These are phyloP conservation scores for Carex pumila DNA, from an alignment of 176 grass and related monocot species.

Conservation along the genomic window DNA sequence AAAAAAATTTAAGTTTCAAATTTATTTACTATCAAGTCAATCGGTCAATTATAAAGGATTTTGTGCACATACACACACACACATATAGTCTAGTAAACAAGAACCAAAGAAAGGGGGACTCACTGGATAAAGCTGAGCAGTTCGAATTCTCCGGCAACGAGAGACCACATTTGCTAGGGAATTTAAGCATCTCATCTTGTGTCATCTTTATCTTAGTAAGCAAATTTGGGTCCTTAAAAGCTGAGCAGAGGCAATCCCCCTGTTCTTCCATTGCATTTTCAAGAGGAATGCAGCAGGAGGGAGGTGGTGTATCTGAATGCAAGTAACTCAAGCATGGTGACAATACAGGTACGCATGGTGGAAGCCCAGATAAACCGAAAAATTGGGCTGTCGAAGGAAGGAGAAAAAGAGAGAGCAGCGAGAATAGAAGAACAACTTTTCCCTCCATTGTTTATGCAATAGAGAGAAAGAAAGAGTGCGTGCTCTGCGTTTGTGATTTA, in stretches of 20 bases:
- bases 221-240: neutral
- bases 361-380: neutral
- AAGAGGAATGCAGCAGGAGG: constrained; percentile 4
- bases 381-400: neutral
- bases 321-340: constrained; percentile 3
- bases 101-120: neutral
- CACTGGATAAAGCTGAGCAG: constrained; percentile 2
- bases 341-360: neutral
- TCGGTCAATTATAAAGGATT: too few species aligned
- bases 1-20: too few species aligned
- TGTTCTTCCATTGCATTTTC: constrained; percentile 14
- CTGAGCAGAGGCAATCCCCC: constrained; percentile 4
- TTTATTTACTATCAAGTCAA: too few species aligned
- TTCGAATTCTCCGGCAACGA: neutral
- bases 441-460: constrained; percentile 9
- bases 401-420: neutral
- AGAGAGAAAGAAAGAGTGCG: neutral
- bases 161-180: constrained; percentile 8
- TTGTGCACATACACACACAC: too few species aligned
- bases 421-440: neutral
- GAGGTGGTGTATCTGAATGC: neutral
- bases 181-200: constrained; percentile 20
- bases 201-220: constrained; percentile 14
- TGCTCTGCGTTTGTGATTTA: neutral
- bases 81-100: neutral